These are phyloP conservation scores for Nannizzia gypsea DNA, from an alignment of 2,329 filamentous ascomycete genomes.

Conservation along the genomic window DNA sequence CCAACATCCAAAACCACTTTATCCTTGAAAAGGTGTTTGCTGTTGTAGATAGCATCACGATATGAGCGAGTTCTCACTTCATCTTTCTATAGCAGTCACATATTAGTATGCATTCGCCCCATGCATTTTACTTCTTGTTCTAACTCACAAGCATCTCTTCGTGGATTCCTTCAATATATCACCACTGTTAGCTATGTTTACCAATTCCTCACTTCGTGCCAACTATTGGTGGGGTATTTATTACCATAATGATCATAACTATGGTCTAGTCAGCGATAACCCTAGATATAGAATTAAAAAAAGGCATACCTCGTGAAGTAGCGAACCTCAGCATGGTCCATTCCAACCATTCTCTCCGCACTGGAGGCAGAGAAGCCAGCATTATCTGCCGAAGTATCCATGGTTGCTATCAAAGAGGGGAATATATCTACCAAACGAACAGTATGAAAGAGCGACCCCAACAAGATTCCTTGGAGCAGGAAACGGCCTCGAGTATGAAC, in stretches of 20 bases:
- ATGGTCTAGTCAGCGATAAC: slow-evolving; percentile 13
- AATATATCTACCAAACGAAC: no score
- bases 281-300: slow-evolving; percentile 16
- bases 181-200: slow-evolving; percentile 9
- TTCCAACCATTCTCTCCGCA: slow-evolving; percentile 41
- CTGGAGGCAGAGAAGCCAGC: slow-evolving; percentile 18
- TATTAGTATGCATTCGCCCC: slow-evolving; percentile 8
- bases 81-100: slow-evolving; percentile 59
- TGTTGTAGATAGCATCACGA: slow-evolving; percentile 95
- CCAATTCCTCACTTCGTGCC: neutral
- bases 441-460: neutral
- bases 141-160: slow-evolving; percentile 89
- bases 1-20: slow-evolving; percentile 93
- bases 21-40: slow-evolving; percentile 85
- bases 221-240: neutral
- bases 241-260: slow-evolving; percentile 98
- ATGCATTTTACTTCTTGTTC: slow-evolving; percentile 6
- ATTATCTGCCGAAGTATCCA: neutral
- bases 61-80: slow-evolving; percentile 94
- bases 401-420: neutral
- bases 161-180: slow-evolving; percentile 61
- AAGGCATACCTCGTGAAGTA: slow-evolving; percentile 84
- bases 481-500: neutral
- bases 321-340: slow-evolving; percentile 94
- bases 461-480: neutral